A percentile compares a stretch with the other conserved stretches of the same genome.
Conservation (phyloP, 1,139 yeast species). For the Kurtzmaniella quercitrusa region DNA sequence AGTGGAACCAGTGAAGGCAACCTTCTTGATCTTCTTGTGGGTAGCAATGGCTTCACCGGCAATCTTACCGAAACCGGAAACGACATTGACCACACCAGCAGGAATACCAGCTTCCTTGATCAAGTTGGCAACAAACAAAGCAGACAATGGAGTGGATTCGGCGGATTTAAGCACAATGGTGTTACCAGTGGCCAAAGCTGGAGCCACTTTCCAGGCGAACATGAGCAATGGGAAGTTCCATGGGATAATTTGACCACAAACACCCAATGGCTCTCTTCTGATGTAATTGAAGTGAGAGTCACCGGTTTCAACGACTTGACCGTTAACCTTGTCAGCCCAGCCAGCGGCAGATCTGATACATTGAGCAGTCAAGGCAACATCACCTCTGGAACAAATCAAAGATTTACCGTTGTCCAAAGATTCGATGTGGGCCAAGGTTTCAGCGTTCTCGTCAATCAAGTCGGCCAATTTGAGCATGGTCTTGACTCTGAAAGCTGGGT, state of each 20-base stretch:
- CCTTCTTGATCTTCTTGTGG: slow-evolving; percentile 67
- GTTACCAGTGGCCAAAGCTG: slow-evolving; percentile 80
- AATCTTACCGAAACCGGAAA: slow-evolving; percentile 74
- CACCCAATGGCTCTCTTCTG: slow-evolving; percentile 67
- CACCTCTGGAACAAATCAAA: slow-evolving; percentile 47
- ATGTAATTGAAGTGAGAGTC: slow-evolving; percentile 56
- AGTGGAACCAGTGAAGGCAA: slow-evolving; percentile 86
- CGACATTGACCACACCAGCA: slow-evolving; percentile 70
- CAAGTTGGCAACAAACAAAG: slow-evolving; percentile 58
- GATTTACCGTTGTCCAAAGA: slow-evolving; percentile 81
- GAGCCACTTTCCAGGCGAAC: slow-evolving; percentile 85
- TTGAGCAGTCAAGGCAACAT: slow-evolving; percentile 57
- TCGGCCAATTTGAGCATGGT: slow-evolving; percentile 59
- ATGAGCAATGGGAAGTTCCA: slow-evolving; percentile 87
- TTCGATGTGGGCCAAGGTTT: slow-evolving; percentile 62
- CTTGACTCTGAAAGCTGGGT: slow-evolving; percentile 48
- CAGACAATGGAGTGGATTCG: slow-evolving; percentile 80
- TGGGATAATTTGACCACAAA: slow-evolving; percentile 79
- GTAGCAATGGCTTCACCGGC: slow-evolving; percentile 71
- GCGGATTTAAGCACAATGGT: slow-evolving; percentile 78
- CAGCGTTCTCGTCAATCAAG: slow-evolving; percentile 55
- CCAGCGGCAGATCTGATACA: slow-evolving; percentile 77
- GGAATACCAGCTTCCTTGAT: slow-evolving; percentile 73
- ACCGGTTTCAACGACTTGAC: slow-evolving; percentile 63
- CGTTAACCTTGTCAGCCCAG: slow-evolving; percentile 76